Base-by-base conservation (phyloP, 2,329 filamentous ascomycete genomes). In the Fusarium drepaniforme region DNA sequence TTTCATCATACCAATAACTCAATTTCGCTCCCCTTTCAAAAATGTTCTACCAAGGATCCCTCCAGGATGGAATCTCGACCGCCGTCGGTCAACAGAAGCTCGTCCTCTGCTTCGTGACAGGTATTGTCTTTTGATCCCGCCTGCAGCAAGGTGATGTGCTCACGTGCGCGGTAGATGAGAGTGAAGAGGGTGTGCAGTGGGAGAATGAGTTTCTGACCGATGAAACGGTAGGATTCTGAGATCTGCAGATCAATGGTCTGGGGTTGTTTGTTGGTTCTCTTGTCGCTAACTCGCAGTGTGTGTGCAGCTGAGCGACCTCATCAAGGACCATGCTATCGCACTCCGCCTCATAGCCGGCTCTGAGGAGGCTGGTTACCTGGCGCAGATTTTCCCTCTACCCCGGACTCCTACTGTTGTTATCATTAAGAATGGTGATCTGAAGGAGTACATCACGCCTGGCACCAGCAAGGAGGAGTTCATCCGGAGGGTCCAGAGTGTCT, bases 21-120 rank as follows among this genome's bases (percentile, higher is more conserved):
- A 9, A 30, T 46, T 11, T 61, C 44, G 30, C 30, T 13, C 18
- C 23, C 21, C 49, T 46, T 28, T 38, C 70, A 46, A 18, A 96
- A 49, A 96, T 97, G 92, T 98, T 98, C 84, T 96, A 95, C 82
- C 80, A 92, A 70, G 96, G 95, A 21, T 91, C 91, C 71, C 84
- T 98, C 23, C 93, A 97, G 78, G 92, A 93, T 78, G 96, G 94
- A 68, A 97, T 98, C 77, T 88, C 90, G 37, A 86, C 90, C 23
- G 95, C 96, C 15, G 88, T 98, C 8, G 89, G 90, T 70, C 88
- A 96, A 81, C 86, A 90, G 69, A 97, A 96, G 83, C 88, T 93
- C 21, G 93, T 98, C 1, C 89, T 94, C 35, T 97, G 95, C 84
- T 97, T 98, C 83, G 92, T 98, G 37, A 90, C 91, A 80, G 93